Percentiles rank a stretch among this genome's conserved stretches.
These are phyloP conservation scores for Silene coronaria DNA, from an alignment of 179 eudicot genomes.

Conservation along the genomic window DNA sequence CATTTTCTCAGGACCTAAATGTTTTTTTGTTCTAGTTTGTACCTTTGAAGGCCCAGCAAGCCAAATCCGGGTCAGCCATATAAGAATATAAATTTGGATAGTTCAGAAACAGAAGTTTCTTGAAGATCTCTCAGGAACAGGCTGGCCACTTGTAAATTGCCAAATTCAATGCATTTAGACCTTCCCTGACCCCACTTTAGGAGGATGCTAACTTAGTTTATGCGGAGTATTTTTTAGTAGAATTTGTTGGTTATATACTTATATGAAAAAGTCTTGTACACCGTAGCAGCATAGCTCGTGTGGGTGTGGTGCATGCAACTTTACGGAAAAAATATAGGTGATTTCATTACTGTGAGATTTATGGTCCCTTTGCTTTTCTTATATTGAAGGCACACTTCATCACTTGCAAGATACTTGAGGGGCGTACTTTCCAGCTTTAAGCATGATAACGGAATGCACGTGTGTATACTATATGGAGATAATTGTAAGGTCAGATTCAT, in stretches of 20 bases:
- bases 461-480: slow-evolving; percentile 64
- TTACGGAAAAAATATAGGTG: not conserved
- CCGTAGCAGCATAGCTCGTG: not conserved
- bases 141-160: too few species aligned
- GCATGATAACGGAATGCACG: slow-evolving; percentile 64
- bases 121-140: too few species aligned
- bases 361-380: not conserved
- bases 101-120: not conserved
- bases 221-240: too few species aligned
- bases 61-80: too few species aligned
- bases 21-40: too few species aligned
- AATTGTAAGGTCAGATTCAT: slow-evolving; percentile 44
- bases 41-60: too few species aligned
- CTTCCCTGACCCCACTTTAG: too few species aligned
- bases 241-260: too few species aligned
- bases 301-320: not conserved
- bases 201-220: too few species aligned
- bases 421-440: slow-evolving; percentile 46
- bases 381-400: slow-evolving; percentile 58
- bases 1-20: too few species aligned
- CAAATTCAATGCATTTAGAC: too few species aligned
- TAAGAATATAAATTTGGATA: not conserved
- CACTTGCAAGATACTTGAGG: slow-evolving; percentile 68
- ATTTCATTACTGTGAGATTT: not conserved
- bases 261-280: not conserved